A percentile compares a stretch with the other conserved stretches of the same genome.
Evolutionary conservation across 176 grass and related monocot genomes (phyloP).

Genomic region (Avena atlantica): DNA sequence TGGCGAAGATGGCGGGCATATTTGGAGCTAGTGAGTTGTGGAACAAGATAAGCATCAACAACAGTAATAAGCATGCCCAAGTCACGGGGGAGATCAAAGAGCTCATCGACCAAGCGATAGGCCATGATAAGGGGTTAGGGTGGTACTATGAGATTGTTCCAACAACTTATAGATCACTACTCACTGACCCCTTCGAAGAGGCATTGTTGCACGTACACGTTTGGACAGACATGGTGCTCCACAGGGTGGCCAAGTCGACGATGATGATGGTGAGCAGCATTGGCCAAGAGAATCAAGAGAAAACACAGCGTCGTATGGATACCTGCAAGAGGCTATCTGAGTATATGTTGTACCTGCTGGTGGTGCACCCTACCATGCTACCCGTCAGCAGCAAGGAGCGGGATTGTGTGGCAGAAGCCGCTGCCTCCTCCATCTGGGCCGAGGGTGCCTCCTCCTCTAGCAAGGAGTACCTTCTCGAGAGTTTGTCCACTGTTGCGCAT

Average conservation of each 20-base stretch:
- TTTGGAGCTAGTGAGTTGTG: conserved; percentile 17
- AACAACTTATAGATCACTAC: neutral
- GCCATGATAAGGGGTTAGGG: neutral
- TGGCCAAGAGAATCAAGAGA: neutral
- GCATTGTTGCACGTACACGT: neutral
- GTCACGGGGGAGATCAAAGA: neutral
- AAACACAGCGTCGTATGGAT: neutral
- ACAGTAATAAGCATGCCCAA: neutral
- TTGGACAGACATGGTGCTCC: neutral
- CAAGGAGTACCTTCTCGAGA: neutral
- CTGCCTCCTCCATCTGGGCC: neutral
- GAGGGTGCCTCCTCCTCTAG: neutral
- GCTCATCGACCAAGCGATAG: neutral
- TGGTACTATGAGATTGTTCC: neutral
- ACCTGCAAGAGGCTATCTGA: conserved; percentile 4
- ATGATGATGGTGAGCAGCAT: neutral
- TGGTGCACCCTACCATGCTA: too few species aligned
- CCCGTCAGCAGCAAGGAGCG: neutral
- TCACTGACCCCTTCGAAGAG: neutral
- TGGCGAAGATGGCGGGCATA: neutral
- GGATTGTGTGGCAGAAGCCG: neutral
- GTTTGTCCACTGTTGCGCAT: neutral
- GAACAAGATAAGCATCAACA: neutral
- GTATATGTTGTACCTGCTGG: neutral
- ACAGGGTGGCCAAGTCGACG: neutral